A percentile compares a stretch with the other conserved stretches of the same genome.
Conservation (phyloP, 2,329 filamentous ascomycete species). For the Fusarium sp. region DNA sequence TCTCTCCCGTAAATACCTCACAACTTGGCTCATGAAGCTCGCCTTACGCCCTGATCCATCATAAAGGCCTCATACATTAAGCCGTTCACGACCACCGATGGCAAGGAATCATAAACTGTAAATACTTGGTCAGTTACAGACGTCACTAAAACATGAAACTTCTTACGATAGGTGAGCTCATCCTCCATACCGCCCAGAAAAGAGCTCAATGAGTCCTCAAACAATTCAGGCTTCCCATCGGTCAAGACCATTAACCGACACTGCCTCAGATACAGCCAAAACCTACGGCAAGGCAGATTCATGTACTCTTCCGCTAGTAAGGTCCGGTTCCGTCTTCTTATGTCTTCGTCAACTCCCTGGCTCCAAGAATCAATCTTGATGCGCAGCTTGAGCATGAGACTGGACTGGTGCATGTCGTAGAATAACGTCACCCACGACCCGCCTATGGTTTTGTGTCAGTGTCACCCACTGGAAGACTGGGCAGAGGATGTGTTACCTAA, state of each 20-base stretch:
- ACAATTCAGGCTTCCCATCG: neutral
- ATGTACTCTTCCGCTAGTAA: too few relatives aligned
- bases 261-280: slow-evolving; percentile 7
- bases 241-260: neutral
- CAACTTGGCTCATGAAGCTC: too few relatives aligned
- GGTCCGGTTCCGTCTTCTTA: too few relatives aligned
- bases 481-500: too few relatives aligned
- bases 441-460: too few relatives aligned
- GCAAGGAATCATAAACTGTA: neutral
- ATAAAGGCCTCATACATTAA: neutral
- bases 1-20: too few relatives aligned
- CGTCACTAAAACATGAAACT: neutral
- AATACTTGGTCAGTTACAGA: neutral
- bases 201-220: neutral
- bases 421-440: too few relatives aligned
- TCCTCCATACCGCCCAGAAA: neutral
- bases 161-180: neutral
- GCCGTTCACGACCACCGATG: neutral
- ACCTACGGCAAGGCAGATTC: neutral
- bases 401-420: neutral
- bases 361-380: slow-evolving; percentile 19
- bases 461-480: too few relatives aligned
- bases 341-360: slow-evolving; percentile 5
- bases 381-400: slow-evolving; percentile 1
- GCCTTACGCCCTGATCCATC: neutral